Conservation (phyloP, 2,329 filamentous ascomycete genomes). For the Ceratocystis cubensis region DNA sequence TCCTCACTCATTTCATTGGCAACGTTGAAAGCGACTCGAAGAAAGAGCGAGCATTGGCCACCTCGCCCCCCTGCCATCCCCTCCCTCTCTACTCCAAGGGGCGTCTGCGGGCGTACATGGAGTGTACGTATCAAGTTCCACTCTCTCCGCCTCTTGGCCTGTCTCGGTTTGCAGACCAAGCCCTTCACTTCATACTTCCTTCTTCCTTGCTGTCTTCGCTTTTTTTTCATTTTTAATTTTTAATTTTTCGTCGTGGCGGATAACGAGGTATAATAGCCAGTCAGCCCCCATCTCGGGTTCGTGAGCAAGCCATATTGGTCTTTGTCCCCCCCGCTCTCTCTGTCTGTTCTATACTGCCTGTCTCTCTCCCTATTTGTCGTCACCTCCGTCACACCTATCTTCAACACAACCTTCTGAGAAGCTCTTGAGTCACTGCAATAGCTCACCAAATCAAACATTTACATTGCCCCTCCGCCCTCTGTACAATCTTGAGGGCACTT, state of each 20-base stretch:
- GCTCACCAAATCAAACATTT: not conserved
- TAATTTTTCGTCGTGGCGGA: not conserved
- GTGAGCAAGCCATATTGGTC: not conserved
- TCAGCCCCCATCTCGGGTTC: conserved; percentile 6
- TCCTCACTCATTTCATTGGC: not conserved
- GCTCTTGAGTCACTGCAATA: not conserved
- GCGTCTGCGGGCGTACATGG: no score
- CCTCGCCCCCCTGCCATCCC: not conserved
- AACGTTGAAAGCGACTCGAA: conserved; percentile 1
- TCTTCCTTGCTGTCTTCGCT: not conserved
- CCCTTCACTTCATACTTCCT: not conserved
- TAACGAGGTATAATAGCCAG: conserved; percentile 9
- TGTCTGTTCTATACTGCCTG: not conserved
- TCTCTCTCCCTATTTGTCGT: not conserved
- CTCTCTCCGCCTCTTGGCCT: not conserved
- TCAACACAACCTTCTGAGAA: conserved; percentile 3
- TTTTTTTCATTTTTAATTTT: not conserved
- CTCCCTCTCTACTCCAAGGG: not conserved
- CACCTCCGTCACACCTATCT: not conserved
- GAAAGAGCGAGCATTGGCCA: conserved; percentile 6
- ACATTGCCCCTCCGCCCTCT: not conserved
- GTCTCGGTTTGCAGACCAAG: conserved; percentile 2
- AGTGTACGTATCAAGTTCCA: not conserved
- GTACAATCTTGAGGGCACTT: not conserved
- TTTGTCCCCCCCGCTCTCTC: not conserved